phyloP scores from a whole-genome alignment of 805 yeast species.

The Metschnikowia arizonensis region DNA sequence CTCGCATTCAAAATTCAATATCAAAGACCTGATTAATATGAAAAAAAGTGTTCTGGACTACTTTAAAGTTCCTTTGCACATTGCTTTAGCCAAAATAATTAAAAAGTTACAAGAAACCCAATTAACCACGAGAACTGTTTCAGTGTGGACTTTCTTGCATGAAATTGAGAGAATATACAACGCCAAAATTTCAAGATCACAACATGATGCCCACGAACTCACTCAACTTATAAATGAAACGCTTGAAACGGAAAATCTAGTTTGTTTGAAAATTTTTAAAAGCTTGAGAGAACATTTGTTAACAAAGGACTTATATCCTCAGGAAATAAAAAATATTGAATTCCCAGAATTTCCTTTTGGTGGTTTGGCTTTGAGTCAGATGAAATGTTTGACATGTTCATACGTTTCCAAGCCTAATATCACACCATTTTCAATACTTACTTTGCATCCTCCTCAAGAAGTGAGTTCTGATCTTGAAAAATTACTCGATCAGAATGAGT shows the following conservation, averaged over 20 bases:
- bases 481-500: conserved; percentile 52
- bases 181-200: conserved; percentile 71
- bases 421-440: conserved; percentile 64
- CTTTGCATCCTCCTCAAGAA: conserved; percentile 69
- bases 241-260: conserved; percentile 58
- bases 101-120: conserved; percentile 61
- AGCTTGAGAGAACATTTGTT: conserved; percentile 13
- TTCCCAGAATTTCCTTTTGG: conserved; percentile 70
- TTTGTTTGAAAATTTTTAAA: conserved; percentile 33
- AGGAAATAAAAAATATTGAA: conserved; percentile 15
- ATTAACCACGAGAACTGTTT: conserved; percentile 47
- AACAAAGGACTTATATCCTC: not conserved
- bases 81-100: conserved; percentile 50
- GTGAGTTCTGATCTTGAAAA: conserved; percentile 44
- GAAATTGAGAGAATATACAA: conserved; percentile 69
- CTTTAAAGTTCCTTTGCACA: conserved; percentile 50
- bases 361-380: conserved; percentile 61
- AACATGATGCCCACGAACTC: conserved; percentile 94
- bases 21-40: conserved; percentile 6
- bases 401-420: conserved; percentile 54
- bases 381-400: conserved; percentile 68
- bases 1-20: conserved; percentile 13
- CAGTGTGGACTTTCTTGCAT: conserved; percentile 76
- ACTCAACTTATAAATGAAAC: conserved; percentile 78
- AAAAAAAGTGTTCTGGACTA: conserved; percentile 17